A percentile compares a stretch with the other conserved stretches of the same genome.
Evolutionary conservation across 2,329 filamentous ascomycete species (phyloP).

Genomic region (Aureobasidium sp.): DNA sequence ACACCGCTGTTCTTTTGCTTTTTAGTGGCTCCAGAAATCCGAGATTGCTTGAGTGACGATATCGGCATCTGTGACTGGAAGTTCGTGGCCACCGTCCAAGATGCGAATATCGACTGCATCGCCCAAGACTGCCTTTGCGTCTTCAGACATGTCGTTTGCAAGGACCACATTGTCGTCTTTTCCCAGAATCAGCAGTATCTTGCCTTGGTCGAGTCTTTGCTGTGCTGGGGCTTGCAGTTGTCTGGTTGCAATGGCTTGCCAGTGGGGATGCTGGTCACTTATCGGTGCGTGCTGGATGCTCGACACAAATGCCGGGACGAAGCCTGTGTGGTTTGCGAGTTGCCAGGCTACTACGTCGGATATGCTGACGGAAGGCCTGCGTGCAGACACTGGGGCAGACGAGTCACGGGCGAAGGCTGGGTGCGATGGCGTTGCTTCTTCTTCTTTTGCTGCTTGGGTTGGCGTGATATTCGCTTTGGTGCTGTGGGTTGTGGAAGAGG

Average conservation of each 20-base stretch:
- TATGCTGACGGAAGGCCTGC: conserved; percentile 49
- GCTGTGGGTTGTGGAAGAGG: conserved; percentile 17
- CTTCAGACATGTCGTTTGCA: conserved; percentile 56
- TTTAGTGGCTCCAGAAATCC: conserved; percentile 32
- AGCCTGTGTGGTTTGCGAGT: conserved; percentile 57
- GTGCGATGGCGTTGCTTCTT: conserved; percentile 32
- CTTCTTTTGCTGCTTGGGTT: conserved; percentile 35
- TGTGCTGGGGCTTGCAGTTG: conserved; percentile 22
- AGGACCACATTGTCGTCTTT: conserved; percentile 60
- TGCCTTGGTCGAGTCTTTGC: conserved; percentile 37
- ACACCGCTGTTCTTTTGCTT: background rate
- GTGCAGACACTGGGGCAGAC: conserved; percentile 40
- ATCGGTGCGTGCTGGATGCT: conserved; percentile 65
- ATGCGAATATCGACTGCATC: conserved; percentile 48
- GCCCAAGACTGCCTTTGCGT: conserved; percentile 53
- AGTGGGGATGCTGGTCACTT: conserved; percentile 55
- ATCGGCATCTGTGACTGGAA: conserved; percentile 56
- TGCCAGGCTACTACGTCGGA: conserved; percentile 64
- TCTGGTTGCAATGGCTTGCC: conserved; percentile 49
- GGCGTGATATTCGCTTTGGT: conserved; percentile 7
- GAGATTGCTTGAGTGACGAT: conserved; percentile 51
- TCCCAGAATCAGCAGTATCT: conserved; percentile 60
- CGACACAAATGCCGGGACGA: conserved; percentile 63
- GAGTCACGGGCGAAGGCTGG: conserved; percentile 23
- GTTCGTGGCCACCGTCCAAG: conserved; percentile 61